phyloP scores from a whole-genome alignment of 495 filamentous ascomycete genomes.

The Aspergillus sparsus region DNA sequence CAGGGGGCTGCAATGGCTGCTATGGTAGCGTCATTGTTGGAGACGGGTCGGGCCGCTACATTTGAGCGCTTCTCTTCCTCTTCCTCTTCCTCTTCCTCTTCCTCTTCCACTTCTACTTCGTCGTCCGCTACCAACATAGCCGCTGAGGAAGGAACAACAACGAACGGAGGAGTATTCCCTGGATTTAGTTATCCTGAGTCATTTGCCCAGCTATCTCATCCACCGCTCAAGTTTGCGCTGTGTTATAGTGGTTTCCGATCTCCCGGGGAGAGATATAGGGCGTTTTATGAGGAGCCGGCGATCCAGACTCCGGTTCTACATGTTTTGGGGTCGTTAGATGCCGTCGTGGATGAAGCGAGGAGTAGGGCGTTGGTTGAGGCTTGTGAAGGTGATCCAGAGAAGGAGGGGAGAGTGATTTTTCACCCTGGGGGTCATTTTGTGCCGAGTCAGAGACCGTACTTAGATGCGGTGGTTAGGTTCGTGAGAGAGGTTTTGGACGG shows the following conservation, averaged over 20 bases:
- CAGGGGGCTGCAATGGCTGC: conserved; percentile 68
- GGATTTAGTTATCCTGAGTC: conserved; percentile 42
- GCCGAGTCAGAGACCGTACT: conserved; percentile 77
- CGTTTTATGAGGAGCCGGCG: conserved; percentile 68
- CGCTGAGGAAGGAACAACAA: no score
- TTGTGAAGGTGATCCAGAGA: conserved; percentile 56
- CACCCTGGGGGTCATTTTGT: conserved; percentile 96
- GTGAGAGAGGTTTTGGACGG: conserved; percentile 60
- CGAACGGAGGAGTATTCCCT: no score
- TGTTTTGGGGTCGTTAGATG: conserved; percentile 82
- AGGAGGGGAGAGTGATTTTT: conserved; percentile 63
- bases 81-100: conserved; percentile 21
- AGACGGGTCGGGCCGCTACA: conserved; percentile 49
- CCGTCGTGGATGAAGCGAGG: conserved; percentile 78
- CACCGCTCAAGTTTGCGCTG: conserved; percentile 74
- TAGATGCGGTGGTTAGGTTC: conserved; percentile 72
- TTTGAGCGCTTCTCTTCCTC: conserved; percentile 40
- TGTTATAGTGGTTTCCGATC: conserved; percentile 79
- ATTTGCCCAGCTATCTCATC: conserved; percentile 52
- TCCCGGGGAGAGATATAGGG: conserved; percentile 59
- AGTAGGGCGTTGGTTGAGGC: conserved; percentile 65
- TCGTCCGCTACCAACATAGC: no score
- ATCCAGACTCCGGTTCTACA: conserved; percentile 79
- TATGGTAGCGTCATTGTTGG: conserved; percentile 68
- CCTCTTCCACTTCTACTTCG: no score